Percentiles rank a stretch among this genome's conserved stretches.
phyloP scores from a whole-genome alignment of 495 filamentous ascomycete species.

The Cercophora samala region DNA sequence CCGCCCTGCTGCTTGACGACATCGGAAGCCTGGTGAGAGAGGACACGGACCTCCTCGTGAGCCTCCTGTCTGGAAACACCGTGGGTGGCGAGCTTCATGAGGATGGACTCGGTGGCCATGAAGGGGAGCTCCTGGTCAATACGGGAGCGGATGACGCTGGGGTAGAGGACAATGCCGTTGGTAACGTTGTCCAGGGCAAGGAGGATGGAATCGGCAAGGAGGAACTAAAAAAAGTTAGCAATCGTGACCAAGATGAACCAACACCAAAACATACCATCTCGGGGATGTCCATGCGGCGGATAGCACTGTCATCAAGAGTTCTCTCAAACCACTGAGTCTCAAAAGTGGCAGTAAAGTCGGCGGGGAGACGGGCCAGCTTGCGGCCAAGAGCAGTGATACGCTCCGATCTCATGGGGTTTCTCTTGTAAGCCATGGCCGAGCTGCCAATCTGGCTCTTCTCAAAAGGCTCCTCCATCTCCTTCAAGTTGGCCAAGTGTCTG shows the following conservation, averaged over 20 bases:
- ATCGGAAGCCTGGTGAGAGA: constrained; percentile 78
- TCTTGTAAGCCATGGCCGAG: constrained; percentile 72
- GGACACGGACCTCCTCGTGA: constrained; percentile 86
- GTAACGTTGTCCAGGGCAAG: constrained; percentile 80
- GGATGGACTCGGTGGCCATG: constrained; percentile 83
- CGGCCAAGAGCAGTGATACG: constrained; percentile 75
- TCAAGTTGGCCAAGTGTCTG: constrained; percentile 63
- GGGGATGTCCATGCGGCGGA: constrained; percentile 58
- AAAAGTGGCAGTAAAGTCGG: constrained; percentile 72
- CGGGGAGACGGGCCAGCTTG: constrained; percentile 61
- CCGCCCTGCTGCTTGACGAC: constrained; percentile 76
- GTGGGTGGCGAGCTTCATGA: constrained; percentile 77
- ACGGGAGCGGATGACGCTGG: constrained; percentile 64
- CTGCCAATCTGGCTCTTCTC: constrained; percentile 69
- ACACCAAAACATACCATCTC: constrained; percentile 43
- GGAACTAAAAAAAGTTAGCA: constrained; percentile 46
- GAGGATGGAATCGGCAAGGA: constrained; percentile 78
- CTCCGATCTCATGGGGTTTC: constrained; percentile 74
- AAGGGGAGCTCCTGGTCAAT: constrained; percentile 82
- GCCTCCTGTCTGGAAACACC: constrained; percentile 82
- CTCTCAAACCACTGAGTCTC: constrained; percentile 80
- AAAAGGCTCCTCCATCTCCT: constrained; percentile 87
- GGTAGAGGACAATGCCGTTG: constrained; percentile 82
- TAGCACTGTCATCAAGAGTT: constrained; percentile 52
- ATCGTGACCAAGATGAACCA: background rate